Conservation (phyloP, 176 grass and related monocot genomes). For the Phyllostachys edulis region DNA sequence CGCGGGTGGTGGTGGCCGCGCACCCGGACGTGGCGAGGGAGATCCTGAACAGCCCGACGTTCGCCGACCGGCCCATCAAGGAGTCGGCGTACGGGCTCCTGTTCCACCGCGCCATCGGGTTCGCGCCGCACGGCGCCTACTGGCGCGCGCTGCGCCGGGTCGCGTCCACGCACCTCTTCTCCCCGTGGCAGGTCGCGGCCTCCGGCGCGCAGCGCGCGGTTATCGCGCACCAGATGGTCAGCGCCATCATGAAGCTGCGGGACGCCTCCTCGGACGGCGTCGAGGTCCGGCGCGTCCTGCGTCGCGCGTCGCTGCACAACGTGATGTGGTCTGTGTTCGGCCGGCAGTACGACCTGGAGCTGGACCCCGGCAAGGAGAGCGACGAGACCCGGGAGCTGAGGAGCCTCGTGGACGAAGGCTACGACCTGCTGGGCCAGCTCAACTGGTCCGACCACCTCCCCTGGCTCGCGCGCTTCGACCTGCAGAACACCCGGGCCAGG, state of each 20-base stretch:
- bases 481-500: constrained; percentile 50
- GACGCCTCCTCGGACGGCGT: background rate
- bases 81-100: constrained; percentile 83
- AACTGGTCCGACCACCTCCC: constrained; percentile 97
- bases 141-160: constrained; percentile 76
- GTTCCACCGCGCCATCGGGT: constrained; percentile 95
- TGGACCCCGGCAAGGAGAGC: constrained; percentile 28
- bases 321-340: constrained; percentile 94
- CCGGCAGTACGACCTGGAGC: constrained; percentile 51
- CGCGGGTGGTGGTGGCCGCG: constrained; percentile 55
- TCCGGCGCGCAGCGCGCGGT: constrained; percentile 47
- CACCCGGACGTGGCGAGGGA: constrained; percentile 75
- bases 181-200: constrained; percentile 68
- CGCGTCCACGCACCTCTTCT: constrained; percentile 80
- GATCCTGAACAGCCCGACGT: constrained; percentile 57
- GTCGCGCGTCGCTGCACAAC: constrained; percentile 65
- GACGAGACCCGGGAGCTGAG: constrained; percentile 57
- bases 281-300: constrained; percentile 50
- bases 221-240: constrained; percentile 63
- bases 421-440: constrained; percentile 70
- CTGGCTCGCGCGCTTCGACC: constrained; percentile 59
- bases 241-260: background rate
- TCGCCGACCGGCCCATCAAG: constrained; percentile 81
- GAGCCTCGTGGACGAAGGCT: constrained; percentile 75
- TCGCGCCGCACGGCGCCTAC: constrained; percentile 74